A percentile compares a stretch with the other conserved stretches of the same genome.
Conservation (phyloP, 2,329 filamentous ascomycete species). For the Colletotrichum liaoningense region DNA sequence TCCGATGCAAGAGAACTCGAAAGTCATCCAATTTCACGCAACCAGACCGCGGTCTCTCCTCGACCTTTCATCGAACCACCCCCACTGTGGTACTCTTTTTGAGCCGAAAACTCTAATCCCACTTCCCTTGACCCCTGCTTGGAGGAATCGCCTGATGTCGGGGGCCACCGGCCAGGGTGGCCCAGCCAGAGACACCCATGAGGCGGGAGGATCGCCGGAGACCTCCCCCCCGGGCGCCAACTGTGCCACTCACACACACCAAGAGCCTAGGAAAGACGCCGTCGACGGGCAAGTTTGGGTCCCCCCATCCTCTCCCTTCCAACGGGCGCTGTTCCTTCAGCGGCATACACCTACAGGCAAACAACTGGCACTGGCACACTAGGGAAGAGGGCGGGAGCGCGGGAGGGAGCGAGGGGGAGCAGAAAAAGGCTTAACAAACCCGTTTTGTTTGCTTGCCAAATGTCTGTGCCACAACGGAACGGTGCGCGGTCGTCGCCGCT, state of each 20-base stretch:
- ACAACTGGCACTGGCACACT: neutral
- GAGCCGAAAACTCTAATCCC: conserved; percentile 30
- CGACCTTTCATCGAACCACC: conserved; percentile 4
- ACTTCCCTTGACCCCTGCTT: conserved; percentile 17
- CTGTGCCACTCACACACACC: conserved; percentile 2
- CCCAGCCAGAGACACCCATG: neutral
- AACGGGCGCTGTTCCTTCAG: conserved; percentile 3
- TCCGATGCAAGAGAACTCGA: neutral
- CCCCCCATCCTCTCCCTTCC: neutral
- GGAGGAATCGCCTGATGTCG: conserved; percentile 14
- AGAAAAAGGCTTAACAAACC: neutral
- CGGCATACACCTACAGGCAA: neutral
- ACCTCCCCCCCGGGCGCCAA: conserved; percentile 4
- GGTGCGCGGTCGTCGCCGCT: neutral
- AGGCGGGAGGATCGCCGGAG: conserved; percentile 27
- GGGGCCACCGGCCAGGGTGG: neutral
- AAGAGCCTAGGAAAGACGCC: neutral
- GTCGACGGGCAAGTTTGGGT: neutral
- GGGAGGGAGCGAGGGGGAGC: neutral
- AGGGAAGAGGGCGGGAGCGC: conserved; percentile 5
- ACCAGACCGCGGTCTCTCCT: neutral
- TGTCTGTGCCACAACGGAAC: conserved; percentile 8
- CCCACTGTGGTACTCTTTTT: neutral
- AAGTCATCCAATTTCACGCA: conserved; percentile 14
- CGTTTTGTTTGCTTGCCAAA: neutral